Percentiles rank a stretch among this genome's conserved stretches.
phyloP scores from a whole-genome alignment of 768 basidiomycete genomes.

The Russula virescens region DNA sequence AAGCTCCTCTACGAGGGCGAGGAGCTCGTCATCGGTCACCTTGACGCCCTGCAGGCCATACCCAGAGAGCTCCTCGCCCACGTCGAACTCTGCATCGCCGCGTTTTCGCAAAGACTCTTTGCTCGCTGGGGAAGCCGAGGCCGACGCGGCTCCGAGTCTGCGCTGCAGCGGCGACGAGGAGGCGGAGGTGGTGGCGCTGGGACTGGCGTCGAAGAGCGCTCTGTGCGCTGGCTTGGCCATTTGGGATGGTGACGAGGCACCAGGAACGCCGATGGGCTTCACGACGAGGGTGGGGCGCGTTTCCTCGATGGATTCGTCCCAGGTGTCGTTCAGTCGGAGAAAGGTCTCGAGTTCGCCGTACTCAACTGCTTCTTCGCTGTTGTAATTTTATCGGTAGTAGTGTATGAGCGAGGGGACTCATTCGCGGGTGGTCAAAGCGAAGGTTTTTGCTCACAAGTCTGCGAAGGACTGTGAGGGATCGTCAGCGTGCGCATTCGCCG shows the following conservation, averaged over 20 bases:
- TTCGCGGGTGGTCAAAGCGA: neutral
- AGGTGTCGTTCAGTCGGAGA: conserved; percentile 66
- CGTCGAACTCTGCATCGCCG: conserved; percentile 55
- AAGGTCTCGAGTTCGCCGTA: conserved; percentile 64
- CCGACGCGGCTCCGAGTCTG: neutral
- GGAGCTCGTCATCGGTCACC: conserved; percentile 70
- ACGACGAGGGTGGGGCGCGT: conserved; percentile 49
- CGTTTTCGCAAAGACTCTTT: conserved; percentile 34
- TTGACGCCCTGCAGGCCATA: conserved; percentile 72
- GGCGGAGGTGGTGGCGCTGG: conserved; percentile 27
- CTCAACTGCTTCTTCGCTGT: conserved; percentile 82
- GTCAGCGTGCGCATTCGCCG: conserved; percentile 4
- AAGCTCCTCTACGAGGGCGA: conserved; percentile 63
- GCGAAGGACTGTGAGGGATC: conserved; percentile 51
- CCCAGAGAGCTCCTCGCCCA: conserved; percentile 61
- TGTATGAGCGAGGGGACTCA: conserved; percentile 12
- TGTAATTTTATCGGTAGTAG: neutral
- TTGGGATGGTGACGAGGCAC: conserved; percentile 64
- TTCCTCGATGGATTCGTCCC: conserved; percentile 53
- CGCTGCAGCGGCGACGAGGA: conserved; percentile 28
- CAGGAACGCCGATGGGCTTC: conserved; percentile 74
- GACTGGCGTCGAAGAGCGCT: conserved; percentile 42
- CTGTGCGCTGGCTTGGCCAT: conserved; percentile 73
- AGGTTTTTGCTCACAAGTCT: conserved; percentile 54
- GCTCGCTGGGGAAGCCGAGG: conserved; percentile 22